These are phyloP conservation scores for Cicer yamashitae DNA, from an alignment of 306 rosid genomes.

Conservation along the genomic window DNA sequence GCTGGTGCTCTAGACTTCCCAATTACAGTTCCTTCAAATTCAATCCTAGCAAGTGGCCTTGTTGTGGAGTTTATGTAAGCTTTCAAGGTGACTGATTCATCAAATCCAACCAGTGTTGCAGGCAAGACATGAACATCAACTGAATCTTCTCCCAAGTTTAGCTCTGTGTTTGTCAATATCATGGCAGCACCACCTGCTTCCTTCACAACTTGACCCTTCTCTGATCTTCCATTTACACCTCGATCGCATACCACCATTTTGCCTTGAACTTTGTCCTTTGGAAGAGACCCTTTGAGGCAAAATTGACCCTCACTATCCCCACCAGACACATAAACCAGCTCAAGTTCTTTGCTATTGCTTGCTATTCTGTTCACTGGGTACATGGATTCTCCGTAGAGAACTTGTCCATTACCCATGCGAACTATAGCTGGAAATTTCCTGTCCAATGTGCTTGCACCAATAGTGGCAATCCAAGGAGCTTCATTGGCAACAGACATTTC, in stretches of 20 bases:
- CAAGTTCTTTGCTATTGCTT: conserved; percentile 54
- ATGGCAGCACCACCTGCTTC: conserved; percentile 92
- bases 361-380: conserved; percentile 53
- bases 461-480: conserved; percentile 93
- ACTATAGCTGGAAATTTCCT: conserved; percentile 77
- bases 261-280: conserved; percentile 70
- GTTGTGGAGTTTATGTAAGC: conserved; percentile 71
- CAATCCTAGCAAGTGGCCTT: conserved; percentile 65
- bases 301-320: conserved; percentile 62
- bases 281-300: conserved; percentile 83
- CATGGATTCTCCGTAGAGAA: conserved; percentile 79
- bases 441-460: conserved; percentile 87
- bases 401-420: conserved; percentile 68
- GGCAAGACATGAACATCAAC: conserved; percentile 96
- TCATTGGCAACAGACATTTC: conserved; percentile 87
- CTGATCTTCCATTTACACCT: conserved; percentile 86
- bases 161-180: conserved; percentile 80
- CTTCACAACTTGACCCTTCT: conserved; percentile 86
- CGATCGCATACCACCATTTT: conserved; percentile 90
- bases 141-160: conserved; percentile 84
- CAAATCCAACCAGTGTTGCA: conserved; percentile 84
- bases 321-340: conserved; percentile 60
- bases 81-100: conserved; percentile 70
- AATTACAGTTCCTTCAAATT: conserved; percentile 78
- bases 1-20: conserved; percentile 77